These are phyloP conservation scores for Bacidia rubella DNA, from an alignment of 495 filamentous ascomycete genomes.

Conservation along the genomic window DNA sequence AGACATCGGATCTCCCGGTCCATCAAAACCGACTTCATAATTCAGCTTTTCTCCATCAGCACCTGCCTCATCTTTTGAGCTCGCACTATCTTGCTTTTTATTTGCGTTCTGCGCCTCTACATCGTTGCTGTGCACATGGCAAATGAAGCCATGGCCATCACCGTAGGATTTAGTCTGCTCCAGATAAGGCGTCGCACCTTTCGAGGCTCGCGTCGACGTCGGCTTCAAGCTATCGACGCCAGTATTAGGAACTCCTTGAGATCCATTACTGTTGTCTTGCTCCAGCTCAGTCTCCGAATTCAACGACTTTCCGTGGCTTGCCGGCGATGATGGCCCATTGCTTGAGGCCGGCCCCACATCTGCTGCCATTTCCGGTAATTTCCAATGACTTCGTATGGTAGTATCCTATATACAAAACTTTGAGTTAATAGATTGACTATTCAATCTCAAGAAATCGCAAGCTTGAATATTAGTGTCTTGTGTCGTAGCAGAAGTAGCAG, in stretches of 20 bases:
- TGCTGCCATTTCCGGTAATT: too few species aligned
- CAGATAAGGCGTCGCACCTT: not conserved
- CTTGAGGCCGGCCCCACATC: too few species aligned
- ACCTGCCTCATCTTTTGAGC: not conserved
- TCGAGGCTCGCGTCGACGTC: not conserved
- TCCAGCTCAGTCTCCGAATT: not conserved
- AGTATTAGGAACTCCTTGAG: not conserved
- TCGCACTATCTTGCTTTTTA: slow-evolving; percentile 6
- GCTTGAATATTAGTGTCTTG: too few species aligned
- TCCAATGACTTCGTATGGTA: too few species aligned
- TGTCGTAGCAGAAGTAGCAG: too few species aligned
- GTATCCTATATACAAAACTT: too few species aligned
- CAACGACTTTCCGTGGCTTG: not conserved
- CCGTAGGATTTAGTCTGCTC: slow-evolving; percentile 6
- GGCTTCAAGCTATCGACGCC: not conserved
- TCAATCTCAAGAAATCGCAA: too few species aligned
- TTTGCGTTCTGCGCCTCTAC: not conserved
- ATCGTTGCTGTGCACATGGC: slow-evolving; percentile 1
- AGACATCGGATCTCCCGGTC: slow-evolving; percentile 56
- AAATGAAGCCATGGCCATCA: slow-evolving; percentile 11
- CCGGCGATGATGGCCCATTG: too few species aligned
- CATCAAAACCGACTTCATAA: slow-evolving; percentile 59
- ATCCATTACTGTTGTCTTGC: not conserved
- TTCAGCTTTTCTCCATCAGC: not conserved
- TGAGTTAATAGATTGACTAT: too few species aligned